These are phyloP conservation scores for Albugo candida DNA, from an alignment of 352 stramenopile genomes.

Conservation along the genomic window DNA sequence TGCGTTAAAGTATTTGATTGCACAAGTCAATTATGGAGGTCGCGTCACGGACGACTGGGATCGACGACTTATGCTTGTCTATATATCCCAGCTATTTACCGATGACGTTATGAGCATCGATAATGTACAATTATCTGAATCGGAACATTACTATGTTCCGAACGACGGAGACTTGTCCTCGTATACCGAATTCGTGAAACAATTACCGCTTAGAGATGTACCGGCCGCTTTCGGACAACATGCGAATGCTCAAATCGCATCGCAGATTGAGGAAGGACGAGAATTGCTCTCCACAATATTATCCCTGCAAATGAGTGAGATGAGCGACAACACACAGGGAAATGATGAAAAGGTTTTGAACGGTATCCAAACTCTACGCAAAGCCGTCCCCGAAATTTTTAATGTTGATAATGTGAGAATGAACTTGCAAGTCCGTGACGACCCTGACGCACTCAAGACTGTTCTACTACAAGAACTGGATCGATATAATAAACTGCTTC, in stretches of 20 bases:
- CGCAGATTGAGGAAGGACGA: conserved; percentile 84
- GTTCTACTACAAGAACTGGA: conserved; percentile 90
- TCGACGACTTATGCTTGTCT: conserved; percentile 87
- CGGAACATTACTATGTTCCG: conserved; percentile 87
- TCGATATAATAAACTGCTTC: conserved; percentile 83
- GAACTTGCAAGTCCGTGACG: conserved; percentile 35
- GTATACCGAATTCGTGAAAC: conserved; percentile 84
- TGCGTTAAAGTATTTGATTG: conserved; percentile 90
- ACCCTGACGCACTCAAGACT: conserved; percentile 86
- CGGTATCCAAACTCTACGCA: conserved; percentile 58
- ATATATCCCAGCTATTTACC: conserved; percentile 90
- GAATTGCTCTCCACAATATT: conserved; percentile 81
- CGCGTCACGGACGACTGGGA: conserved; percentile 94
- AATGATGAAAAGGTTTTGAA: conserved; percentile 82
- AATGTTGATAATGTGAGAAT: conserved; percentile 66
- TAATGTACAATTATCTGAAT: conserved; percentile 75
- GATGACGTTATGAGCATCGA: conserved; percentile 72
- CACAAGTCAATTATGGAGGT: conserved; percentile 92
- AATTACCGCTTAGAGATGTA: conserved; percentile 79
- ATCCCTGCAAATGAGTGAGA: conserved; percentile 72
- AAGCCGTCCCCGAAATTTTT: conserved; percentile 82
- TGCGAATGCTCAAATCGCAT: conserved; percentile 89
- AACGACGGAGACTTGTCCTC: conserved; percentile 74
- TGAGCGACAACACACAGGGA: conserved; percentile 58
- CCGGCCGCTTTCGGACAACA: conserved; percentile 89